These are phyloP conservation scores for Papiliotrema laurentii DNA, from an alignment of 1,284 basidiomycete genomes.

Conservation along the genomic window DNA sequence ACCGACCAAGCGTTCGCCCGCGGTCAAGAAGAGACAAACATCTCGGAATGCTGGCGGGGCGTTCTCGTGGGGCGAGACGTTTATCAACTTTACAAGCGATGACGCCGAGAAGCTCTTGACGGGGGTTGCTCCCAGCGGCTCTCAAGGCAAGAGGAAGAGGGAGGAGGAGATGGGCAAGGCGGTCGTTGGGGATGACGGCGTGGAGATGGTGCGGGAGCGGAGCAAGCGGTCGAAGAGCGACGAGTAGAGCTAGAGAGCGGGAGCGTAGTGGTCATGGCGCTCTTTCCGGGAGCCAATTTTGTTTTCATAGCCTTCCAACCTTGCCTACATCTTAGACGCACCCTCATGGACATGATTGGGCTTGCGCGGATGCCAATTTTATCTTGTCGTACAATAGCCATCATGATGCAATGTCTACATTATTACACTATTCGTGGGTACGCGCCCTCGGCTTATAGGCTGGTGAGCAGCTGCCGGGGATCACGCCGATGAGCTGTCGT, in stretches of 20 bases:
- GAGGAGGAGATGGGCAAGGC: slow-evolving; percentile 25
- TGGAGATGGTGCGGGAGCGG: slow-evolving; percentile 9
- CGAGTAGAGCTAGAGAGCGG: no score
- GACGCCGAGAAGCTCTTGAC: slow-evolving; percentile 40
- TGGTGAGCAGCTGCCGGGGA: no score
- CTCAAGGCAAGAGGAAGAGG: slow-evolving; percentile 29
- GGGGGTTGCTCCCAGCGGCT: slow-evolving; percentile 43
- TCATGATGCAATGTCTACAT: not conserved
- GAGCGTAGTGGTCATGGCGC: no score
- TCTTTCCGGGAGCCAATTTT: no score
- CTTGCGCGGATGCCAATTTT: not conserved
- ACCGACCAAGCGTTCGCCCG: slow-evolving; percentile 26
- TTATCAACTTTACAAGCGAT: slow-evolving; percentile 43
- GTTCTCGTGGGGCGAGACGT: slow-evolving; percentile 32
- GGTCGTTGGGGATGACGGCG: not conserved
- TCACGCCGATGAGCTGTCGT: no score
- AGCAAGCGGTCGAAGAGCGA: slow-evolving; percentile 20
- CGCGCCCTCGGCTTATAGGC: no score
- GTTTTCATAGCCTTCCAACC: no score
- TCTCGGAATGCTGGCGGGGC: slow-evolving; percentile 8
- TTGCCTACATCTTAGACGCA: no score
- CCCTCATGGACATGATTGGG: no score
- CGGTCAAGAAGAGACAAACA: slow-evolving; percentile 12
- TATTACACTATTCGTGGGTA: not conserved
- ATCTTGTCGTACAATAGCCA: not conserved